These are phyloP conservation scores for Cryptococcus maquisensis DNA, from an alignment of 1,284 basidiomycete species.

Conservation along the genomic window DNA sequence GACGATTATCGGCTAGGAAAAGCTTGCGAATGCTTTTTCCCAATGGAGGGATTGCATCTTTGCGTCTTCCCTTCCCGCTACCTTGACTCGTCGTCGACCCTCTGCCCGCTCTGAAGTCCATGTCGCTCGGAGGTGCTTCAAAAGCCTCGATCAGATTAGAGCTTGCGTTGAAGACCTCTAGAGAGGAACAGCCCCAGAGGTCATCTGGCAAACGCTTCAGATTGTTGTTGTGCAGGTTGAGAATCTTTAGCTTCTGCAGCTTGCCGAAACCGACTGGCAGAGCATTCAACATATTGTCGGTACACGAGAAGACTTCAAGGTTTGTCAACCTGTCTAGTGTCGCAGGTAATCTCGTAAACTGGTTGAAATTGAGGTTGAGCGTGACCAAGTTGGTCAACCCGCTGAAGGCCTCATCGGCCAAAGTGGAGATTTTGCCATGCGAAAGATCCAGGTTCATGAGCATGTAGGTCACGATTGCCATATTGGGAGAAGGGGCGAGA, in stretches of 20 bases:
- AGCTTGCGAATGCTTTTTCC: conserved; percentile 52
- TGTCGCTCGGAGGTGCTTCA: conserved; percentile 58
- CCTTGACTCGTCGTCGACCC: conserved; percentile 4
- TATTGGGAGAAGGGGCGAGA: conserved; percentile 59
- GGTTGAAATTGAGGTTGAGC: conserved; percentile 79
- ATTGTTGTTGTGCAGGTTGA: conserved; percentile 92
- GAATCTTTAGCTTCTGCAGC: conserved; percentile 67
- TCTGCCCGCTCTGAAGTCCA: conserved; percentile 19
- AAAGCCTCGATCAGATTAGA: conserved; percentile 80
- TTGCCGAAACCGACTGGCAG: conserved; percentile 75
- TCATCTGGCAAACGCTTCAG: conserved; percentile 69
- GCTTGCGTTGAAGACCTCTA: conserved; percentile 76
- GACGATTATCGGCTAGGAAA: conserved; percentile 83
- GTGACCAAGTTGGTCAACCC: conserved; percentile 68
- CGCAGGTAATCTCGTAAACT: conserved; percentile 78
- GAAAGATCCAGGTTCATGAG: conserved; percentile 84
- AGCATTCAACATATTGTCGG: conserved; percentile 78
- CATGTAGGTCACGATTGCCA: conserved; percentile 56
- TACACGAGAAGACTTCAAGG: conserved; percentile 74
- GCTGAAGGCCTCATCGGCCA: conserved; percentile 68
- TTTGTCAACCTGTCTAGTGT: conserved; percentile 67
- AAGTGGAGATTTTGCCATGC: conserved; percentile 78
- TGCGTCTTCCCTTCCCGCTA: not conserved
- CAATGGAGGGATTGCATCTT: conserved; percentile 36
- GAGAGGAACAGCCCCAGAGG: conserved; percentile 78